Percentiles rank a stretch among this genome's conserved stretches.
Conservation (phyloP, 148 eudicot genomes). For the Rhododendron mucronatum region DNA sequence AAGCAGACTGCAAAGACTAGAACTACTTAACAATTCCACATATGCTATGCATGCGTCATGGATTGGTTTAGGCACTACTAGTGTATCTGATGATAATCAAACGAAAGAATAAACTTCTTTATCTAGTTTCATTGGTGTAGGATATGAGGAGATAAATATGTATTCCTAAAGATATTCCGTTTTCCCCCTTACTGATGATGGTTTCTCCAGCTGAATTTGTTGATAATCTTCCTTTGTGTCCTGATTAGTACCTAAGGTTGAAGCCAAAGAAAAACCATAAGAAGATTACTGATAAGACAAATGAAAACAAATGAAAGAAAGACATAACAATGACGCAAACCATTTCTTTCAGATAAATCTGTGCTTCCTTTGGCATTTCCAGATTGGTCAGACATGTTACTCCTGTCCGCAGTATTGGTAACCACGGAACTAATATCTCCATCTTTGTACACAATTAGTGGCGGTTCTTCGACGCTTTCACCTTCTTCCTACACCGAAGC, state of each 20-base stretch:
- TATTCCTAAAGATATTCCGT: background rate
- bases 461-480: slow-evolving; percentile 56
- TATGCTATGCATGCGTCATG: background rate
- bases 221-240: slow-evolving; percentile 19
- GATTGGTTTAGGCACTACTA: background rate
- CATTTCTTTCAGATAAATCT: slow-evolving; percentile 28
- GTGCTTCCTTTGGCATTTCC: slow-evolving; percentile 22
- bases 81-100: background rate
- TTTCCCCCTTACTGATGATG: background rate
- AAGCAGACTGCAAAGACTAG: slow-evolving; percentile 8
- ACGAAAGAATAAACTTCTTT: background rate
- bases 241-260: slow-evolving; percentile 29
- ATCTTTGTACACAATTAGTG: slow-evolving; percentile 64
- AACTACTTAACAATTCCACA: background rate
- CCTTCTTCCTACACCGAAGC: slow-evolving; percentile 40
- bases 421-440: slow-evolving; percentile 31
- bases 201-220: slow-evolving; percentile 22
- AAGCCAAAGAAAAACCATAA: background rate
- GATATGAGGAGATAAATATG: background rate
- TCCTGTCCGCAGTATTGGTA: slow-evolving; percentile 26
- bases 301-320: background rate
- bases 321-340: slow-evolving; percentile 31
- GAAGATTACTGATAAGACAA: slow-evolving; percentile 4
- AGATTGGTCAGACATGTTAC: slow-evolving; percentile 21
- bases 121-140: background rate